Conservation (phyloP, 2,329 filamentous ascomycete species). For the Clonostachys byssicola region DNA sequence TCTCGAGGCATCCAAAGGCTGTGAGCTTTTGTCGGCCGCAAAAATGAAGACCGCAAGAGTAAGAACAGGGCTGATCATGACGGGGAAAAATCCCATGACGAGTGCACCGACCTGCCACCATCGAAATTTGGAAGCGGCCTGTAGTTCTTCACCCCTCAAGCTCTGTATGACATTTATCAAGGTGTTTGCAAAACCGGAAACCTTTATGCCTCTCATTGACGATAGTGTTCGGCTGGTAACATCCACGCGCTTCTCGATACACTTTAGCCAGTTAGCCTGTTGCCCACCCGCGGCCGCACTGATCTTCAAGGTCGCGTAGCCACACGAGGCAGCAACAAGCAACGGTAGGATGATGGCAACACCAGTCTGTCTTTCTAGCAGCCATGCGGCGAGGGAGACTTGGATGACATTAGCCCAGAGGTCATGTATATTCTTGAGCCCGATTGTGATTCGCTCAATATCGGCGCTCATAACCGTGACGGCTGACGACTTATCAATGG, state of each 20-base stretch:
- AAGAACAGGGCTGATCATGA: conserved; percentile 15
- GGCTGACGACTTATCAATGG: conserved; percentile 18
- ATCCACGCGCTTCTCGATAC: conserved; percentile 39
- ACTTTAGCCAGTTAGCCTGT: conserved; percentile 39
- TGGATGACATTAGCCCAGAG: conserved; percentile 21
- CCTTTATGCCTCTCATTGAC: conserved; percentile 35
- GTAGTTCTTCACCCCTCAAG: conserved; percentile 17
- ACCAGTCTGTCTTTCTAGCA: conserved; percentile 21
- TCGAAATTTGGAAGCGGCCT: conserved; percentile 15
- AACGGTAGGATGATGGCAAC: conserved; percentile 23
- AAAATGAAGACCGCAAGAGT: conserved; percentile 23
- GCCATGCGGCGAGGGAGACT: conserved; percentile 20
- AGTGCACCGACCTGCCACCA: conserved; percentile 16
- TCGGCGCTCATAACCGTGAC: conserved; percentile 23
- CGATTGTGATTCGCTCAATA: conserved; percentile 19
- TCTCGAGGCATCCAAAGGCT: conserved; percentile 18
- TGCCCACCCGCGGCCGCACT: conserved; percentile 4
- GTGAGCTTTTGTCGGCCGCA: conserved; percentile 13
- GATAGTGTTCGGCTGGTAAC: conserved; percentile 49
- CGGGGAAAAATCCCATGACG: conserved; percentile 17
- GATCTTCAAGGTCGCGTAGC: conserved; percentile 9
- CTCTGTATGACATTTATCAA: conserved; percentile 14
- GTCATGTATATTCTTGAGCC: conserved; percentile 19
- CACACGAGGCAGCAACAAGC: conserved; percentile 8
- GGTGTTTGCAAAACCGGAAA: conserved; percentile 20